A percentile compares a stretch with the other conserved stretches of the same genome.
These are phyloP conservation scores for Malania oleifera DNA, from an alignment of 164 flowering plant genomes.

Conservation along the genomic window DNA sequence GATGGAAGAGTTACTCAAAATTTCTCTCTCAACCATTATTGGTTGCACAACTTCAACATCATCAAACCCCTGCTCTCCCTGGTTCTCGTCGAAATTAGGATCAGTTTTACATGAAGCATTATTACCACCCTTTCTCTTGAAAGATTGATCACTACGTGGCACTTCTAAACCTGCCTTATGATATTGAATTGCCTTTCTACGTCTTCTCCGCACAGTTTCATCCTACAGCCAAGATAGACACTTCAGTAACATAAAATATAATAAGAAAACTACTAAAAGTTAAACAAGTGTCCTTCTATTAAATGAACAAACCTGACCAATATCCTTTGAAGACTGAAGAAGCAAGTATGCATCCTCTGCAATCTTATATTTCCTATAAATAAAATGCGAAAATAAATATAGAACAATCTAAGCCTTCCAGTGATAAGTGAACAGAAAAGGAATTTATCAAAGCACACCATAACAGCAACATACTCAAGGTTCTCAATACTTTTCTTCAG, in stretches of 20 bases:
- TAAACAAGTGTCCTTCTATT: background rate
- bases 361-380: conserved; percentile 65
- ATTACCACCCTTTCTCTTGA: conserved; percentile 21
- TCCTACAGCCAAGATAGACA: conserved; percentile 29
- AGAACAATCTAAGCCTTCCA: background rate
- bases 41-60: conserved; percentile 9
- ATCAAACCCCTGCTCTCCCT: conserved; percentile 7
- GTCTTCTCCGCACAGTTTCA: conserved; percentile 68
- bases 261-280: background rate
- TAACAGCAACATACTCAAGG: conserved; percentile 47
- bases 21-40: conserved; percentile 11
- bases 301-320: conserved; percentile 62
- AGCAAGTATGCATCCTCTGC: conserved; percentile 52
- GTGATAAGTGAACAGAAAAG: background rate
- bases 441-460: background rate
- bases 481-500: conserved; percentile 45
- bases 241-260: background rate
- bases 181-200: conserved; percentile 51
- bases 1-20: conserved; percentile 1
- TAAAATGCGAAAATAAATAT: background rate
- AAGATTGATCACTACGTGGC: conserved; percentile 30
- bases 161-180: conserved; percentile 63
- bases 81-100: conserved; percentile 15
- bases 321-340: conserved; percentile 52
- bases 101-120: conserved; percentile 22